Conservation (phyloP, 2,329 filamentous ascomycete species). For the Claviceps cyperi region DNA sequence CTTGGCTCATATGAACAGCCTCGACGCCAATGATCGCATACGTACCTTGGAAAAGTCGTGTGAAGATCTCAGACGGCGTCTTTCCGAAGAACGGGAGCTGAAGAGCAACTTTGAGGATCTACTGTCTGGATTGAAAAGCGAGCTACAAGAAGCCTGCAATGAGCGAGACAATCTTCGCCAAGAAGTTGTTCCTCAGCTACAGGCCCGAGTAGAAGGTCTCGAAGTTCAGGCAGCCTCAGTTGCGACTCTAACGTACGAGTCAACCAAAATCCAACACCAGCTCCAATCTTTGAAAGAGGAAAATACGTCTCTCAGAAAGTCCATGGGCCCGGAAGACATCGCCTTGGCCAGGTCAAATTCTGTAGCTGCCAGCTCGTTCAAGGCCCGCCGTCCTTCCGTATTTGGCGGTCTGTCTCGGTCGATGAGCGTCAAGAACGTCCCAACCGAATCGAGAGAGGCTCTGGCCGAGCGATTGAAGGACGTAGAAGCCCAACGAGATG, state of each 20-base stretch:
- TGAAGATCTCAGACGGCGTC: constrained; percentile 67
- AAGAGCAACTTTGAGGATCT: constrained; percentile 94
- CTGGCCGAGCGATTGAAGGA: constrained; percentile 75
- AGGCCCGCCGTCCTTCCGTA: constrained; percentile 23
- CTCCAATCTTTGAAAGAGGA: constrained; percentile 54
- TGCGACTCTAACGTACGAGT: constrained; percentile 63
- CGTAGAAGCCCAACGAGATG: constrained; percentile 84
- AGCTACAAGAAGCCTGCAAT: constrained; percentile 68
- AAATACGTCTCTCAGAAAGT: constrained; percentile 43
- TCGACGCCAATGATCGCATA: constrained; percentile 46
- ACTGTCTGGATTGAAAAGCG: constrained; percentile 65
- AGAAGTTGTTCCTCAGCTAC: constrained; percentile 68
- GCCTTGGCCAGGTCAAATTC: constrained; percentile 50
- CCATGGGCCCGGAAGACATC: constrained; percentile 10
- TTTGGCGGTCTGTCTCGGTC: constrained; percentile 41
- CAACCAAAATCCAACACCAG: constrained; percentile 77
- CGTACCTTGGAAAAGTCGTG: constrained; percentile 67
- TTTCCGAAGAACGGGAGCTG: constrained; percentile 71
- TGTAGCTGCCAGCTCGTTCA: constrained; percentile 39
- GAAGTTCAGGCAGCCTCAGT: constrained; percentile 60
- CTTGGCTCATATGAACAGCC: constrained; percentile 36
- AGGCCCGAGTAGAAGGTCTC: constrained; percentile 61
- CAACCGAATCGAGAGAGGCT: constrained; percentile 48
- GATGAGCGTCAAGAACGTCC: constrained; percentile 36
- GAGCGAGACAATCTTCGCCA: constrained; percentile 88